Evolutionary conservation across 2,329 filamentous ascomycete species (phyloP).

Genomic region (Fusarium sp.): DNA sequence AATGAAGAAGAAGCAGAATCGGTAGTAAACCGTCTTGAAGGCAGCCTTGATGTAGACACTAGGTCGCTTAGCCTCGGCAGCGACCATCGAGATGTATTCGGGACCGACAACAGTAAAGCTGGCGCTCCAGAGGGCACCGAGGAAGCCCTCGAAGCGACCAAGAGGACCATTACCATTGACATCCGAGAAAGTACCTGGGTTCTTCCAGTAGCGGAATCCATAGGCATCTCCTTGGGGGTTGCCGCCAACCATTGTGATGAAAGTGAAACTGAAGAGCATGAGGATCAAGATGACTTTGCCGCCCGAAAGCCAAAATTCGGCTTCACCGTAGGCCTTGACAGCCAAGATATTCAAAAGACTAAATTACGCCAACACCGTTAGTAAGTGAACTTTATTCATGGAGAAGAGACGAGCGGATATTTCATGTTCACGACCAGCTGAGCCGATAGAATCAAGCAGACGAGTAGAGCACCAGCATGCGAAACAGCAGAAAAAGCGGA

Average conservation of each 20-base stretch:
- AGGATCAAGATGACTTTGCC: slow-evolving; percentile 76
- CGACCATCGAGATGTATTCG: slow-evolving; percentile 76
- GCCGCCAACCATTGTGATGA: slow-evolving; percentile 82
- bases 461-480: slow-evolving; percentile 10
- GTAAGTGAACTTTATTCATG: slow-evolving; percentile 36
- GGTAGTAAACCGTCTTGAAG: slow-evolving; percentile 79
- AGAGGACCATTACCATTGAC: slow-evolving; percentile 67
- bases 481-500: not conserved
- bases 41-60: slow-evolving; percentile 73
- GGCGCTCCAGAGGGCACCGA: slow-evolving; percentile 74
- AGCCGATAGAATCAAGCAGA: not conserved
- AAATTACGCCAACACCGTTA: slow-evolving; percentile 43
- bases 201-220: slow-evolving; percentile 76
- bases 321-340: slow-evolving; percentile 75
- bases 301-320: slow-evolving; percentile 75
- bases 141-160: slow-evolving; percentile 77
- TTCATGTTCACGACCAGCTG: not conserved
- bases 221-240: slow-evolving; percentile 77
- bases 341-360: slow-evolving; percentile 72
- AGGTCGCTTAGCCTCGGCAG: slow-evolving; percentile 75
- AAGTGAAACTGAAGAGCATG: slow-evolving; percentile 78
- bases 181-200: slow-evolving; percentile 58
- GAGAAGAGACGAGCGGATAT: slow-evolving; percentile 8
- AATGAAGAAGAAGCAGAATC: slow-evolving; percentile 78
- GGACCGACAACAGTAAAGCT: slow-evolving; percentile 74